These are phyloP conservation scores for Musa troglodytarum DNA, from an alignment of 176 grass and related monocot genomes.

Conservation along the genomic window DNA sequence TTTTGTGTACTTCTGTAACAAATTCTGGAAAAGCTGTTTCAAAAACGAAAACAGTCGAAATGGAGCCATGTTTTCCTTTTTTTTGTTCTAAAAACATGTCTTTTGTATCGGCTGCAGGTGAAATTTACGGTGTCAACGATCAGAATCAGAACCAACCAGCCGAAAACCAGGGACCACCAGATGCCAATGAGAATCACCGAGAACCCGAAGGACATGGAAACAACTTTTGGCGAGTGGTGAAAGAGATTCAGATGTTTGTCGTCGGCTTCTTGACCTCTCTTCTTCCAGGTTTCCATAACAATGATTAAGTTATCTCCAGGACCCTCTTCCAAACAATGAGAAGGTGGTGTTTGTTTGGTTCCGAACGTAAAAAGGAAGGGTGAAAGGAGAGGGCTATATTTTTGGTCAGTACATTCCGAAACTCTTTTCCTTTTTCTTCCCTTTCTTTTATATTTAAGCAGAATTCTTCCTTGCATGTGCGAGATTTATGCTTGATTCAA, in stretches of 20 bases:
- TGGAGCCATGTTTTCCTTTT: background rate
- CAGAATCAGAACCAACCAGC: constrained; percentile 30
- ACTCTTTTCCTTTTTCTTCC: too few relatives aligned
- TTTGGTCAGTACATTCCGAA: too few relatives aligned
- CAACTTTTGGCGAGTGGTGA: constrained; percentile 58
- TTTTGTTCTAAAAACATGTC: background rate
- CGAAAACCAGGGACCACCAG: constrained; percentile 54
- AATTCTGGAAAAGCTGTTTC: too few relatives aligned
- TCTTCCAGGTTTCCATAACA: constrained; percentile 87
- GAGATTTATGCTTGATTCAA: too few relatives aligned
- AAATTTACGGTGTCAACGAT: constrained; percentile 25
- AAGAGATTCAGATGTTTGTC: constrained; percentile 75
- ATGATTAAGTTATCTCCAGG: constrained; percentile 39
- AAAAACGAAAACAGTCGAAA: background rate
- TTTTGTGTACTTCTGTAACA: too few relatives aligned
- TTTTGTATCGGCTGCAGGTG: constrained; percentile 22
- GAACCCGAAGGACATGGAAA: constrained; percentile 27
- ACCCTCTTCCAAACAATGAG: background rate
- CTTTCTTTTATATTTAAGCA: too few relatives aligned
- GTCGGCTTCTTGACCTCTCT: constrained; percentile 88
- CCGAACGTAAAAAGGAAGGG: background rate
- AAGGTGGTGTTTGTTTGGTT: background rate
- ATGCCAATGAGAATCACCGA: constrained; percentile 46
- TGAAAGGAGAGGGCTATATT: background rate
- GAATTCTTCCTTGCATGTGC: too few relatives aligned